Evolutionary conservation across 108 stramenopile genomes (phyloP).

Genomic region (Schizochytrium sp.): DNA sequence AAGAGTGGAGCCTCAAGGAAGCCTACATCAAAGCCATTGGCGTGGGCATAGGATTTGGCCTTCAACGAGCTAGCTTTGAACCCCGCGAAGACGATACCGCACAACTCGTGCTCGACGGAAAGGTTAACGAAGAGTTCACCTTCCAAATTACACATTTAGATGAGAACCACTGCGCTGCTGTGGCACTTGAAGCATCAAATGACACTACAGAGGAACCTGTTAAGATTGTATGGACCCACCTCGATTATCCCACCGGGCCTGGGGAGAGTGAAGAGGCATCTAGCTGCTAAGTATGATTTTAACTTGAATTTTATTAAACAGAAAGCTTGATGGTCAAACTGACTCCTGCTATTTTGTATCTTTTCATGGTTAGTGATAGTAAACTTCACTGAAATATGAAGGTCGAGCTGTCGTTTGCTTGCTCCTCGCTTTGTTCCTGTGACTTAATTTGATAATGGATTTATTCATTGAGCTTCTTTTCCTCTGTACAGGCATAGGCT

Average conservation of each 20-base stretch:
- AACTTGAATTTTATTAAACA: too few relatives aligned
- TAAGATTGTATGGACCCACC: neutral
- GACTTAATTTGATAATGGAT: too few relatives aligned
- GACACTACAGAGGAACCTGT: neutral
- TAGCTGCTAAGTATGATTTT: too few relatives aligned
- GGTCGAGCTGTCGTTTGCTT: too few relatives aligned
- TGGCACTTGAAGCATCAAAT: neutral
- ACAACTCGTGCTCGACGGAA: neutral
- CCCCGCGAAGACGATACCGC: neutral
- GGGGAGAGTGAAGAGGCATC: too few relatives aligned
- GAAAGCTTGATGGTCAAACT: too few relatives aligned
- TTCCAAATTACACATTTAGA: constrained; percentile 8
- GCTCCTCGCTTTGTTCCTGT: too few relatives aligned
- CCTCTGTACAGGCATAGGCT: too few relatives aligned
- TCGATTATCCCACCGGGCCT: neutral
- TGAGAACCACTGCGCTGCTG: constrained; percentile 2
- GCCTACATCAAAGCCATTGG: constrained; percentile 54
- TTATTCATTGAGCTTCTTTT: too few relatives aligned
- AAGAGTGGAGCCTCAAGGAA: constrained; percentile 54
- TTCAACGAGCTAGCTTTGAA: neutral
- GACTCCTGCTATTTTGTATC: too few relatives aligned
- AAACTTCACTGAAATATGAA: too few relatives aligned
- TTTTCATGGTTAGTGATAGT: too few relatives aligned
- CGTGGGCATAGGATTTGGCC: constrained; percentile 37
- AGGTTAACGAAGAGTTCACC: neutral